Conservation (phyloP, 2,329 filamentous ascomycete species). For the Cercospora sp. region DNA sequence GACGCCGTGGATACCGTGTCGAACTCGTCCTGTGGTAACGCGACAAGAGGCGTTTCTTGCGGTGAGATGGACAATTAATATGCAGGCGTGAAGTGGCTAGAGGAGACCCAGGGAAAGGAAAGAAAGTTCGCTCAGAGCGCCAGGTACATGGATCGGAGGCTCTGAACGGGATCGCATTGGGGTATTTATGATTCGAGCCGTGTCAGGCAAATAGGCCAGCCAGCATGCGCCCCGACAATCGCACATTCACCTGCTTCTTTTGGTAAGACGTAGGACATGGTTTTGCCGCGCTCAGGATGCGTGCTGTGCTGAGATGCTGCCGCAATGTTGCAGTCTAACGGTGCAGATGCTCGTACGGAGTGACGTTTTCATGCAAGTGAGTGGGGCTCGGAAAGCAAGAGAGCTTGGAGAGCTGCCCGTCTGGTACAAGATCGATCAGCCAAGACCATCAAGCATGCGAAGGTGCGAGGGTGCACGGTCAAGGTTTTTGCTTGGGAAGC, state of each 20-base stretch:
- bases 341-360: background rate
- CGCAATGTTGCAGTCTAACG: slow-evolving; percentile 1
- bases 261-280: background rate
- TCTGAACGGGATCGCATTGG: background rate
- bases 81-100: background rate
- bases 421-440: slow-evolving; percentile 1
- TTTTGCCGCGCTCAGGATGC: background rate
- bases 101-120: background rate
- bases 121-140: background rate
- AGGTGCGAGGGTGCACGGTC: background rate
- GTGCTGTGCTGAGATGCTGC: background rate
- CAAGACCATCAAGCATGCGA: slow-evolving; percentile 1
- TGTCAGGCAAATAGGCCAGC: background rate
- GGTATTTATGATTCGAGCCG: background rate
- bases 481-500: slow-evolving; percentile 9
- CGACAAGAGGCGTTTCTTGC: background rate
- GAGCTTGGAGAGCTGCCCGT: slow-evolving; percentile 6
- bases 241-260: slow-evolving; percentile 4
- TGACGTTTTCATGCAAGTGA: slow-evolving; percentile 10
- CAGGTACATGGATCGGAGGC: background rate
- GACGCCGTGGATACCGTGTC: background rate
- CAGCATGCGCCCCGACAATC: background rate
- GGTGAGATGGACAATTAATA: background rate
- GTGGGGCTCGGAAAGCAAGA: background rate
- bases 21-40: background rate